phyloP scores from a whole-genome alignment of 495 filamentous ascomycete species.

The Penicillium fimorum region DNA sequence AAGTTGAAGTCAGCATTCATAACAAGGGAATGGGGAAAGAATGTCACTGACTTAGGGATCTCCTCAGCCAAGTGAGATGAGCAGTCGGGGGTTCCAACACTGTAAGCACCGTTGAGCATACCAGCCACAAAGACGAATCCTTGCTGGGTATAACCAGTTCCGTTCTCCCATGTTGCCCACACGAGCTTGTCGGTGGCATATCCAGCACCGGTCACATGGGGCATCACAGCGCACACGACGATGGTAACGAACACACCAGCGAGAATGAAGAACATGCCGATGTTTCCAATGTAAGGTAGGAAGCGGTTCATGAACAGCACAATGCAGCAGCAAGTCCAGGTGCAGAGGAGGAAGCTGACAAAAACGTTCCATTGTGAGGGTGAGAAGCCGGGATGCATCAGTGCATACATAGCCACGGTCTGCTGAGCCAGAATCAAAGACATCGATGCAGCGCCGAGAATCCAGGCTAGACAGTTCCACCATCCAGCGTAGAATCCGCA shows the following conservation, averaged over 20 bases:
- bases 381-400: constrained; percentile 63
- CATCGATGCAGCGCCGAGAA: constrained; percentile 62
- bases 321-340: constrained; percentile 62
- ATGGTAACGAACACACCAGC: constrained; percentile 69
- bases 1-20: neutral
- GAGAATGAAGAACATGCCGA: constrained; percentile 69
- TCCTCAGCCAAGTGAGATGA: constrained; percentile 82
- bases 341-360: constrained; percentile 62
- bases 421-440: constrained; percentile 67
- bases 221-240: constrained; percentile 74
- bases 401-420: constrained; percentile 65
- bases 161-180: constrained; percentile 63
- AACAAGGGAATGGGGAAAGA: neutral
- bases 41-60: constrained; percentile 56
- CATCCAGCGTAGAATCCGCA: constrained; percentile 77
- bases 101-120: constrained; percentile 83
- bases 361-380: constrained; percentile 73
- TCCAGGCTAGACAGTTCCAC: constrained; percentile 81
- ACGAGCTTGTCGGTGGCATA: constrained; percentile 60
- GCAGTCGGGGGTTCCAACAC: constrained; percentile 76
- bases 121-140: constrained; percentile 79
- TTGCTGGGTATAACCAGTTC: constrained; percentile 63
- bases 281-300: constrained; percentile 63
- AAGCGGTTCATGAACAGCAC: constrained; percentile 69
- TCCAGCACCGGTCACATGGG: constrained; percentile 39